Evolutionary conservation across 768 basidiomycete genomes (phyloP).

Genomic region (Galerina marginata): DNA sequence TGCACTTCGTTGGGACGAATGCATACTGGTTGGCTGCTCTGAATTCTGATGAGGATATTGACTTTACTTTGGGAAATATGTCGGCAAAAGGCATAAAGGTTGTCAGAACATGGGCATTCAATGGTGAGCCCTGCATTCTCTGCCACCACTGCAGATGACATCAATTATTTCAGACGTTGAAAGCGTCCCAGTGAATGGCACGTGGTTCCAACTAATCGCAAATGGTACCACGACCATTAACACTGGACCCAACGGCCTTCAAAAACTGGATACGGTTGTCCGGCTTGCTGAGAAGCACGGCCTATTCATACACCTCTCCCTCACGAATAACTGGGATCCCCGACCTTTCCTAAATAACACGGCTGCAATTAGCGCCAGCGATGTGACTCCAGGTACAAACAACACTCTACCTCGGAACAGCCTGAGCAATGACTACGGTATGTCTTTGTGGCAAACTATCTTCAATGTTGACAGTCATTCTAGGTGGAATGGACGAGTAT

Average conservation of each 20-base stretch:
- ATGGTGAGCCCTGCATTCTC: slow-evolving; percentile 44
- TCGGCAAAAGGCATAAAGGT: slow-evolving; percentile 59
- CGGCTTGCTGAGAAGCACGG: slow-evolving; percentile 58
- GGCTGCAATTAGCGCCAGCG: slow-evolving; percentile 29
- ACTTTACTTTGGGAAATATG: slow-evolving; percentile 61
- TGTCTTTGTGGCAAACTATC: slow-evolving; percentile 12
- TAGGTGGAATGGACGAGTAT: slow-evolving; percentile 73
- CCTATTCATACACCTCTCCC: slow-evolving; percentile 56
- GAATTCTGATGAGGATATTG: slow-evolving; percentile 60
- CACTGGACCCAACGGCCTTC: slow-evolving; percentile 64
- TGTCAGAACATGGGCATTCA: slow-evolving; percentile 75
- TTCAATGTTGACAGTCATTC: not conserved
- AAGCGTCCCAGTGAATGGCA: slow-evolving; percentile 57
- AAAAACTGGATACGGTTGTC: slow-evolving; percentile 64
- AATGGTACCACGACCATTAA: slow-evolving; percentile 64
- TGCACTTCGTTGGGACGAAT: slow-evolving; percentile 53
- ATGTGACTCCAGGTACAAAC: slow-evolving; percentile 36
- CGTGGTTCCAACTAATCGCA: slow-evolving; percentile 65
- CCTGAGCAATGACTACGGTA: slow-evolving; percentile 69
- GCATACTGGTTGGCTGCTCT: slow-evolving; percentile 70
- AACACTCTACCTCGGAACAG: slow-evolving; percentile 53
- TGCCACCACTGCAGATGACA: not conserved
- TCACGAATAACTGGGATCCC: slow-evolving; percentile 70
- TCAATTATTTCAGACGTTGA: slow-evolving; percentile 47
- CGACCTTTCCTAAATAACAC: slow-evolving; percentile 37